These are phyloP conservation scores for Halenospora varia DNA, from an alignment of 495 filamentous ascomycete genomes.

Conservation along the genomic window DNA sequence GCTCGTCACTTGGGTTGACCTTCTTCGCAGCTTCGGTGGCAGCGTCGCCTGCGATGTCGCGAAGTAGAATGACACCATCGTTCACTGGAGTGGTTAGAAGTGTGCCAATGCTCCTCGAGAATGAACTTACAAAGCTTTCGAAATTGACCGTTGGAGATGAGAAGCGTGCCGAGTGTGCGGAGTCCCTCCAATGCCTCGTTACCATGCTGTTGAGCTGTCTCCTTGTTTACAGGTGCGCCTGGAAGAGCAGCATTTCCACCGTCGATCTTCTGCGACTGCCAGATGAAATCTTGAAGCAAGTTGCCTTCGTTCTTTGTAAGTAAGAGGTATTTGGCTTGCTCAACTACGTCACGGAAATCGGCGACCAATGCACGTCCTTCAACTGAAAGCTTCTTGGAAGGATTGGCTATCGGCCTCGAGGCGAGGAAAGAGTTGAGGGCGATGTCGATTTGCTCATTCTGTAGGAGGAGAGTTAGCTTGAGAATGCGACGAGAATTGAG, in stretches of 20 bases:
- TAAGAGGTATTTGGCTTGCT: conserved; percentile 82
- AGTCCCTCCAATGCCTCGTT: conserved; percentile 80
- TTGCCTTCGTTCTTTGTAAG: conserved; percentile 95
- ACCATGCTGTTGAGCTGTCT: conserved; percentile 73
- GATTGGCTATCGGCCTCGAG: conserved; percentile 60
- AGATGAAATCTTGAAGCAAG: conserved; percentile 93
- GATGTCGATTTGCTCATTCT: conserved; percentile 92
- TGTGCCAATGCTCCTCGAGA: not conserved
- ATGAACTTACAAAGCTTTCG: conserved; percentile 75
- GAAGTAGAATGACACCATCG: conserved; percentile 77
- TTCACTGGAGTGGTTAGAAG: conserved; percentile 56
- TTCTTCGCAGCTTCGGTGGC: conserved; percentile 75
- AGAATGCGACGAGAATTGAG: not conserved
- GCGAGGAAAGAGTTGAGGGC: conserved; percentile 80
- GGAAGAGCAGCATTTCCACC: conserved; percentile 56
- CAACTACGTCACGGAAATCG: conserved; percentile 78
- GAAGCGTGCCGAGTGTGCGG: conserved; percentile 78
- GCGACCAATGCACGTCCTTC: conserved; percentile 75
- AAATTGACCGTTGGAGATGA: conserved; percentile 96
- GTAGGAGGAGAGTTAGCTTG: not conserved
- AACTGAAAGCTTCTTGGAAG: conserved; percentile 72
- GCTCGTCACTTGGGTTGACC: conserved; percentile 75
- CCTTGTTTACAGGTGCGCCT: conserved; percentile 64
- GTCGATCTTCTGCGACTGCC: conserved; percentile 75
- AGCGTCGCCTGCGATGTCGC: conserved; percentile 88